These are phyloP conservation scores for Agroathelia rolfsii DNA, from an alignment of 1,284 basidiomycete species.

Conservation along the genomic window DNA sequence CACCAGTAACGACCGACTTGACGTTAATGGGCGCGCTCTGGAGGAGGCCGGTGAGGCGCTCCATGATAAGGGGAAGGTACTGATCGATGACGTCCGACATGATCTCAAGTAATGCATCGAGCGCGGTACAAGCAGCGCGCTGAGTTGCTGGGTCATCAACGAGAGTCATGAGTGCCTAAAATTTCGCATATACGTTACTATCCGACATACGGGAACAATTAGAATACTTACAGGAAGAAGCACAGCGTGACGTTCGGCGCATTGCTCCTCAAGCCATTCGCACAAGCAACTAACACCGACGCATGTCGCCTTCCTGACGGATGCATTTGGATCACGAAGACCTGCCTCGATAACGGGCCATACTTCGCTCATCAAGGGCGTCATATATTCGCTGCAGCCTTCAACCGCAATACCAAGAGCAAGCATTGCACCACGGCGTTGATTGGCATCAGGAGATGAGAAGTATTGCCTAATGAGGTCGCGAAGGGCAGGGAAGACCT, in stretches of 20 bases:
- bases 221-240: conserved; percentile 75
- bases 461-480: conserved; percentile 78
- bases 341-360: conserved; percentile 95
- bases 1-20: conserved; percentile 95
- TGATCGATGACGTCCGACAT: conserved; percentile 85
- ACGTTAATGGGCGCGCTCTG: conserved; percentile 80
- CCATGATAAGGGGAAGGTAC: conserved; percentile 95
- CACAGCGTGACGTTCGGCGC: conserved; percentile 72
- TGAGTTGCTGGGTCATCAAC: conserved; percentile 87
- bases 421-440: conserved; percentile 91
- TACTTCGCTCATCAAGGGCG: conserved; percentile 83
- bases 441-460: conserved; percentile 64
- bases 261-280: conserved; percentile 96
- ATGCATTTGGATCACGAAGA: conserved; percentile 74
- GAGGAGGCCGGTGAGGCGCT: conserved; percentile 82
- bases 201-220: not conserved
- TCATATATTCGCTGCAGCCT: conserved; percentile 97
- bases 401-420: conserved; percentile 95
- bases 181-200: conserved; percentile 1
- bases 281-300: conserved; percentile 94
- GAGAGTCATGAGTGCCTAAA: conserved; percentile 78
- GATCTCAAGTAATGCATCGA: conserved; percentile 95
- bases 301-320: conserved; percentile 91
- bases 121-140: conserved; percentile 87
- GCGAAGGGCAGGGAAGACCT: conserved; percentile 94